Conservation (phyloP, 2,329 filamentous ascomycete genomes). For the Aspergillus fischeri region DNA sequence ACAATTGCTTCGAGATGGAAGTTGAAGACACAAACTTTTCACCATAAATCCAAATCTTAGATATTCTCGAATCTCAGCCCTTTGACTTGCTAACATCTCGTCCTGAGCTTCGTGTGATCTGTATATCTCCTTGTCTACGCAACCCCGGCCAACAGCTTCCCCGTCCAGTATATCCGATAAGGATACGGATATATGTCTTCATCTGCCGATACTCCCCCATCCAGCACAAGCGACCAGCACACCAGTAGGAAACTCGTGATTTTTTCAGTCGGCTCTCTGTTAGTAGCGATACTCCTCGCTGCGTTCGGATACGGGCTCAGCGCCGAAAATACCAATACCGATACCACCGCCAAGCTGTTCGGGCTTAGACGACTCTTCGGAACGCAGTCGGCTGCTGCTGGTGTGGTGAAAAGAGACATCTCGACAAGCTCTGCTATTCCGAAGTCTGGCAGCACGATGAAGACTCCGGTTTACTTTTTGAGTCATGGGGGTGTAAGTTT, state of each 20-base stretch:
- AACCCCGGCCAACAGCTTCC: not conserved
- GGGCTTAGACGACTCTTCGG: slow-evolving; percentile 21
- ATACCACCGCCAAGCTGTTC: slow-evolving; percentile 24
- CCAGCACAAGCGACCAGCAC: not conserved
- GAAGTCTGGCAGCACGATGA: slow-evolving; percentile 17
- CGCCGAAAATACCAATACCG: not conserved
- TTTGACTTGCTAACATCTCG: not conserved
- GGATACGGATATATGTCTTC: slow-evolving; percentile 20
- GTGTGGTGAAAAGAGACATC: not conserved
- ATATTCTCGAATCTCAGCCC: not conserved
- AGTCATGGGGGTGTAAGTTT: slow-evolving; percentile 45
- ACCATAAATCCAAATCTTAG: not conserved
- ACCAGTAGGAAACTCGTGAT: slow-evolving; percentile 10
- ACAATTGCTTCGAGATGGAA: not conserved
- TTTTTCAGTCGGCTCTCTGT: slow-evolving; percentile 15
- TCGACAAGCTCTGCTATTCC: not conserved
- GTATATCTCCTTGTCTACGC: not conserved
- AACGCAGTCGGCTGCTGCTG: slow-evolving; percentile 7
- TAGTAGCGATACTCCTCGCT: slow-evolving; percentile 19
- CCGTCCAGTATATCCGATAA: not conserved
- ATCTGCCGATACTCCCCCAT: slow-evolving; percentile 3
- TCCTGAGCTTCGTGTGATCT: no score
- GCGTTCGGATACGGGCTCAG: slow-evolving; percentile 8
- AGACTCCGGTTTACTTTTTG: slow-evolving; percentile 52
- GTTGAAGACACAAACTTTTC: not conserved